phyloP scores from a whole-genome alignment of 2,329 filamentous ascomycete species.

The Aspergillus novofumigatus region DNA sequence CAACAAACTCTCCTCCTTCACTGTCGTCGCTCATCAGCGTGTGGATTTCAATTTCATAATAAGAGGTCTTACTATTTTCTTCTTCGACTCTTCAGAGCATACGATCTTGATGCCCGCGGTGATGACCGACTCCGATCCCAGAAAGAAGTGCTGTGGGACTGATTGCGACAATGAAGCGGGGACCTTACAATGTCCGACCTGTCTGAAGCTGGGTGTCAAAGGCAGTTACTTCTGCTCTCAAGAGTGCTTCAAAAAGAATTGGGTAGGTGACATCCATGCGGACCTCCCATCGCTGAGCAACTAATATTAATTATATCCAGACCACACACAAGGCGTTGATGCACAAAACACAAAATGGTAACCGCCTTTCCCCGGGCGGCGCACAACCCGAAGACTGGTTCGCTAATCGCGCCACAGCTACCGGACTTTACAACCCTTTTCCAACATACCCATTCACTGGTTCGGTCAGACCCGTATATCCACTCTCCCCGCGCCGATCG shows the following conservation, averaged over 20 bases:
- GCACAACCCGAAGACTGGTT: not conserved
- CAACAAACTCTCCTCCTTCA: no score
- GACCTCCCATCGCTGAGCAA: conserved; percentile 1
- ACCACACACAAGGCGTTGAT: conserved; percentile 50
- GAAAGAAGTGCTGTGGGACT: conserved; percentile 58
- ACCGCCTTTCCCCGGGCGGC: conserved; percentile 45
- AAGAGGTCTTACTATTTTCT: not conserved
- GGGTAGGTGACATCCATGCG: conserved; percentile 58
- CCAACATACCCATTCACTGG: conserved; percentile 77
- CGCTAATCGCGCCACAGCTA: conserved; percentile 72
- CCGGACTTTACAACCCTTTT: conserved; percentile 80
- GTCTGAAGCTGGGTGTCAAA: conserved; percentile 77
- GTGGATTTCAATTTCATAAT: no score
- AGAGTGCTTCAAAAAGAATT: conserved; percentile 94
- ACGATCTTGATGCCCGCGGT: not conserved
- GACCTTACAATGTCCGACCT: conserved; percentile 82
- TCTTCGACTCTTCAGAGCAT: not conserved
- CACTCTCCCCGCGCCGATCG: conserved; percentile 63
- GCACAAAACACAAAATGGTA: conserved; percentile 60
- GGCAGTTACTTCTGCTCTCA: conserved; percentile 70
- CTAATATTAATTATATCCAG: not conserved
- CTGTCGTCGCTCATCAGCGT: no score
- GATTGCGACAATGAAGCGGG: conserved; percentile 82
- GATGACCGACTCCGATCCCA: not conserved
- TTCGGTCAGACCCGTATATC: conserved; percentile 74